Evolutionary conservation across 2,329 filamentous ascomycete species (phyloP).

Genomic region (Cercospora beticola): DNA sequence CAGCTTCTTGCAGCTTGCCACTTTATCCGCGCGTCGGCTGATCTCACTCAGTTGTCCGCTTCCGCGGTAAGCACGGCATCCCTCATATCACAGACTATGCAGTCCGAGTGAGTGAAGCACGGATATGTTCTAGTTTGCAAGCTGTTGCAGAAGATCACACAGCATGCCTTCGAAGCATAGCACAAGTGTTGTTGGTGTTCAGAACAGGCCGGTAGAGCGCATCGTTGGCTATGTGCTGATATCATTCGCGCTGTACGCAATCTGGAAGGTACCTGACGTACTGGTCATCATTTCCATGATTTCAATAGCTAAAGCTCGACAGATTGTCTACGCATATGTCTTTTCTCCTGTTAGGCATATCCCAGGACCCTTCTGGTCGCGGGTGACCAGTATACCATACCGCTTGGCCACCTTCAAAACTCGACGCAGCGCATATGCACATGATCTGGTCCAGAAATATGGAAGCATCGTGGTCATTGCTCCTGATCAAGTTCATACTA

Average conservation of each 20-base stretch:
- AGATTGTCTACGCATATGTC: conserved; percentile 18
- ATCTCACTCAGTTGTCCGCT: not conserved
- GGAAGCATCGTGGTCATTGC: conserved; percentile 25
- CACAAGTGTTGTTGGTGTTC: not conserved
- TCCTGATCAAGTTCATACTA: conserved; percentile 25
- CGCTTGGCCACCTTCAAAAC: conserved; percentile 16
- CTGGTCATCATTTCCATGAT: not conserved
- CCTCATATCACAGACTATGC: not conserved
- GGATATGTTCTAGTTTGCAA: not conserved
- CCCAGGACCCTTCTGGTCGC: conserved; percentile 21
- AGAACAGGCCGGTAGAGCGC: not conserved
- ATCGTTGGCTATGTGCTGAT: not conserved
- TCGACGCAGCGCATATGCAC: conserved; percentile 17
- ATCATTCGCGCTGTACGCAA: not conserved
- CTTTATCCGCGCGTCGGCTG: not conserved
- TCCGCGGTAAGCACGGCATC: not conserved
- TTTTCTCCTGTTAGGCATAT: conserved; percentile 21
- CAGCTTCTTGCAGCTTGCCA: not conserved
- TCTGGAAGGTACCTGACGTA: not conserved
- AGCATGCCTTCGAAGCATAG: not conserved
- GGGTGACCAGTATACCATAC: conserved; percentile 17
- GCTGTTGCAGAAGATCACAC: not conserved
- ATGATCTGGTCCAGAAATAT: conserved; percentile 14
- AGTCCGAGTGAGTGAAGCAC: not conserved
- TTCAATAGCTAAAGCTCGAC: not conserved